Evolutionary conservation across 2,329 filamentous ascomycete genomes (phyloP), one percentile per base, ranked within the genome.

Genomic region (Colletotrichum salicis): DNA sequence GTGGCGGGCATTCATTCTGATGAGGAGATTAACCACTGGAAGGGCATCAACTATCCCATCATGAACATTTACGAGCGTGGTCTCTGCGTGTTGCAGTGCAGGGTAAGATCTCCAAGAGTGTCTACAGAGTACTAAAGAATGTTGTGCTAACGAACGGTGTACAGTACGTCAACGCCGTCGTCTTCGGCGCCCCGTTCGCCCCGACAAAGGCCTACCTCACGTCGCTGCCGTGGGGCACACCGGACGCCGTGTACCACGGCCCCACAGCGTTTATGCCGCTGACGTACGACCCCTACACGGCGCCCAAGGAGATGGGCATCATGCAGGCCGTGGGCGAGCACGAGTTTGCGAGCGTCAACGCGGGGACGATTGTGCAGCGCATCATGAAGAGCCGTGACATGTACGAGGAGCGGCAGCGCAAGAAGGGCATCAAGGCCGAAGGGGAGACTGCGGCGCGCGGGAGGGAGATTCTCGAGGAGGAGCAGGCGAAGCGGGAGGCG

Each of bases 61-160:
- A 99, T 99, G 96, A 99, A 98, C 85, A 95, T 97, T 69, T 97
- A 96, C 78, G 96, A 99, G 86, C 92, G 96, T 54, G 95, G 95
- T 1, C 90, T 99, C 27, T 99, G 96, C 80, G 96, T 98, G 35
- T 85, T 98, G 74, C 96, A 99, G 79, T 99, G 96, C 86, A 93
- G 93, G 82, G 94, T 96, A 61, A 55, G 70, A 15, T 6, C 13
- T 19, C 3, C 37, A 41, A 41, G 13, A 41, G 37, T 15, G 27
- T 27, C 27, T 27, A 27, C 27, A 27, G 15, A 13, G 13, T 2
- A 8, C 15, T 27, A 27, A 27, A 27, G 27, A 27, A 35, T 4
- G 15, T 2, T 1, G 6, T 12, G 22, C 65, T 70, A n/a, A 72
- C 31, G n/a, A 2, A 19, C n/a, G 22, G n/a, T 22, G 45, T 27